Evolutionary conservation across 2,329 filamentous ascomycete genomes (phyloP).

Genomic region (Aspergillus unguis): DNA sequence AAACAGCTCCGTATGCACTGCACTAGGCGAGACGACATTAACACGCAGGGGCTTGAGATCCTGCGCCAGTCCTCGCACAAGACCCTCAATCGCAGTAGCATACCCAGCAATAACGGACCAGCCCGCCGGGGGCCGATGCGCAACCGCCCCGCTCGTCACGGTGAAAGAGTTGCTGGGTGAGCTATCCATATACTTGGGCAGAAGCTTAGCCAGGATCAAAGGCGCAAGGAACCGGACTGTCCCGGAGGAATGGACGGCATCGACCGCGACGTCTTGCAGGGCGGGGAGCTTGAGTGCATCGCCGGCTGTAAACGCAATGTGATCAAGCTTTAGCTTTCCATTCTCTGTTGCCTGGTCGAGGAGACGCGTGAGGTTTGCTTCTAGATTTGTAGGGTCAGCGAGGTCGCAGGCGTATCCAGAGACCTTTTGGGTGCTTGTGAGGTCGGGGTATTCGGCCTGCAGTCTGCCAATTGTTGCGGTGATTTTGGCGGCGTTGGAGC

Average conservation of each 20-base stretch:
- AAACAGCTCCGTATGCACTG: constrained; percentile 42
- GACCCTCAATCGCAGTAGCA: constrained; percentile 26
- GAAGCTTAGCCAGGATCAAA: constrained; percentile 41
- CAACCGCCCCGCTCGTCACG: background rate
- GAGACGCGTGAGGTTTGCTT: background rate
- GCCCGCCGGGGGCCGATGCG: background rate
- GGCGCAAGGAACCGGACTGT: constrained; percentile 30
- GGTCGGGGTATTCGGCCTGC: background rate
- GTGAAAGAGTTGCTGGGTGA: background rate
- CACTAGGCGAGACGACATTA: constrained; percentile 43
- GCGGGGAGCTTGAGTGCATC: constrained; percentile 25
- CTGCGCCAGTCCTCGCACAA: constrained; percentile 38
- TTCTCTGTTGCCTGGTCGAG: background rate
- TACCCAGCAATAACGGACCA: background rate
- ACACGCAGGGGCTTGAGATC: constrained; percentile 45
- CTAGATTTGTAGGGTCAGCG: background rate
- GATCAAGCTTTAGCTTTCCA: constrained; percentile 38
- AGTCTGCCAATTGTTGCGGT: background rate
- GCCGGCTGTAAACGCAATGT: constrained; percentile 52
- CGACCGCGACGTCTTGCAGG: background rate
- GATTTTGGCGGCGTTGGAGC: constrained; percentile 34
- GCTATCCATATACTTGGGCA: background rate
- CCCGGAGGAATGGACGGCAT: background rate
- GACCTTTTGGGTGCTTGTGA: background rate
- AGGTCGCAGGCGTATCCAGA: background rate